These are phyloP conservation scores for Talaromyces islandicus DNA, from an alignment of 2,329 filamentous ascomycete genomes.

Conservation along the genomic window DNA sequence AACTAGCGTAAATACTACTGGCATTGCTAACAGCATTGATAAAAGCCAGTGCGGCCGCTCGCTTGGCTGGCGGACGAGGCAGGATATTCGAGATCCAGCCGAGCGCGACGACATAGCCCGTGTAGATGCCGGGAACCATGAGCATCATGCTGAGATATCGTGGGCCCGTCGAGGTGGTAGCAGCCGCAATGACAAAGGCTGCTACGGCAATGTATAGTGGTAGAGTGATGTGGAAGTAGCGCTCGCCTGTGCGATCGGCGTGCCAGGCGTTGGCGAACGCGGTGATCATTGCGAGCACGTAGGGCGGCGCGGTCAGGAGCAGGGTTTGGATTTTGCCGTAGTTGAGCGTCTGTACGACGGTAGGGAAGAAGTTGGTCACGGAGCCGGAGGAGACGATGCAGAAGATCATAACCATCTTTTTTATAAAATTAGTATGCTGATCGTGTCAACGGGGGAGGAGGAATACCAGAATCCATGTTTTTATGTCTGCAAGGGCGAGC, in stretches of 20 bases:
- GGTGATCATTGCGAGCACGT: constrained; percentile 1
- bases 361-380: constrained; percentile 50
- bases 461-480: constrained; percentile 55
- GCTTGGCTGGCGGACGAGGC: constrained; percentile 33
- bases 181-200: not conserved
- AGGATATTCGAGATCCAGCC: constrained; percentile 31
- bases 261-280: constrained; percentile 5
- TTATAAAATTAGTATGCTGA: not conserved
- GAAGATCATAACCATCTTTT: constrained; percentile 50
- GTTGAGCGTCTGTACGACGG: constrained; percentile 39
- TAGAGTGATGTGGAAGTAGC: constrained; percentile 1
- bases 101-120: constrained; percentile 46
- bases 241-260: constrained; percentile 4
- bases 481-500: constrained; percentile 38
- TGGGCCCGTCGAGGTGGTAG: not conserved
- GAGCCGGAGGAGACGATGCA: constrained; percentile 53
- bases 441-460: not conserved
- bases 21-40: constrained; percentile 34
- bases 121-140: constrained; percentile 29
- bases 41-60: constrained; percentile 30
- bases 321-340: constrained; percentile 42
- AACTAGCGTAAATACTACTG: constrained; percentile 63
- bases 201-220: constrained; percentile 9
- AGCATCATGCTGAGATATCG: constrained; percentile 15
- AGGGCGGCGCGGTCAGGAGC: constrained; percentile 42